Evolutionary conservation across 768 basidiomycete genomes (phyloP).

Genomic region (Agaricus subrufescens): DNA sequence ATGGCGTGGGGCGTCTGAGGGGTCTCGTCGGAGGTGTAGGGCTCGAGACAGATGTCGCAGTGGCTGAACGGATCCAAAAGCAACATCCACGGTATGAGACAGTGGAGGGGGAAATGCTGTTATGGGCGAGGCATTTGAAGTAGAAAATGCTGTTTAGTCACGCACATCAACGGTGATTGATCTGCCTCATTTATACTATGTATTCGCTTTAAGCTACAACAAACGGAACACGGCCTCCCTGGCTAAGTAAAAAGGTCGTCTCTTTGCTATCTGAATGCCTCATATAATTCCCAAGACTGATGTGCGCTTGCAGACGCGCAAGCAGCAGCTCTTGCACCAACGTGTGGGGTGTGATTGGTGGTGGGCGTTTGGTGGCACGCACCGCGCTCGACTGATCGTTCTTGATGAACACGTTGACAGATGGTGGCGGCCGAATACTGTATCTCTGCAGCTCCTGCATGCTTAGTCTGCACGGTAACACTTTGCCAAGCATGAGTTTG

Average conservation of each 20-base stretch:
- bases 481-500: slow-evolving; percentile 31
- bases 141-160: not conserved
- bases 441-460: slow-evolving; percentile 27
- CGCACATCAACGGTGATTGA: not conserved
- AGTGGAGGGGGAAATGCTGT: not conserved
- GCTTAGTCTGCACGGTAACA: slow-evolving; percentile 22
- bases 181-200: not conserved
- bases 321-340: slow-evolving; percentile 26
- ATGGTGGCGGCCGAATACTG: slow-evolving; percentile 33
- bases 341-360: slow-evolving; percentile 19
- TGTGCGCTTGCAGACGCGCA: slow-evolving; percentile 24
- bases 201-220: not conserved
- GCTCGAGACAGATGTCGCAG: slow-evolving; percentile 74
- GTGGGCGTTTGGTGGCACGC: slow-evolving; percentile 12
- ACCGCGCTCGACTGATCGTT: slow-evolving; percentile 14
- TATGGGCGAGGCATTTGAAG: not conserved
- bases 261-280: slow-evolving; percentile 12
- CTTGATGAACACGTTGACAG: slow-evolving; percentile 38
- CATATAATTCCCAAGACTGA: slow-evolving; percentile 19
- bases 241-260: slow-evolving; percentile 15
- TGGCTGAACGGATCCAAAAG: slow-evolving; percentile 65
- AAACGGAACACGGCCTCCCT: slow-evolving; percentile 16
- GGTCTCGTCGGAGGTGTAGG: slow-evolving; percentile 48
- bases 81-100: slow-evolving; percentile 29
- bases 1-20: slow-evolving; percentile 62